Evolutionary conservation across 2,329 filamentous ascomycete genomes (phyloP), one percentile per base, ranked within the genome.

Genomic region (Bipolaris gigantea): DNA sequence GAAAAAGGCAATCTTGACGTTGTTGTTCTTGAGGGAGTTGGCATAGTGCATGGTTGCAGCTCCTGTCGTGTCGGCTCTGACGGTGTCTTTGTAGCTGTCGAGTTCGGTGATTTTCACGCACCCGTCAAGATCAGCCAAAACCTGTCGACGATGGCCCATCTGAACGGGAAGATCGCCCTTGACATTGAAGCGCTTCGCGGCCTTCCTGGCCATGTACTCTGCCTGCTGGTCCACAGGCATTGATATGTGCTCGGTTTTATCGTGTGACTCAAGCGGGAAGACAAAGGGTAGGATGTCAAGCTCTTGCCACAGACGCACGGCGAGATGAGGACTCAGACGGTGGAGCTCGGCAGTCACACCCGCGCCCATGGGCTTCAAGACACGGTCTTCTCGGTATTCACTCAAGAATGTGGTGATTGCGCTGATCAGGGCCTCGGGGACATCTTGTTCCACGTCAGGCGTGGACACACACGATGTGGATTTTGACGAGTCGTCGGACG

Each of bases 121-220:
- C 69, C 85, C 87, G 9, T 81, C 83, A 15, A 82, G 81, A 64
- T 92, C 89, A 1, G 89, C 88, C 16, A 48, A 21, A 9, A 57
- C 57, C 27, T 49, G 34, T 36, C 47, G 50, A 23, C 51, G 55
- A 34, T 46, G 45, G n/a, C 42, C 41, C 43, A 30, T 46, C n/a
- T 30, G 32, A 19, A 44, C 9, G 11, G 21, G 48, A 46, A 50
- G 34, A 32, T 45, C 50, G 5, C 54, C 54, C 38, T 42, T 54
- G 30, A 54, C 54, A 27, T 53, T 56, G 42, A 54, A 56, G 16
- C 48, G 54, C 50, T 86, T 83, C 57, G 92, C 81, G 70, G 88
- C 90, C 77, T 92, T 92, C 57, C 90, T 81, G 1, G 87, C 87
- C 83, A 92, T 89, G 0, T 87, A 89, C 69, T 93, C 90, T 1